Conservation (phyloP, 345 rosid genomes). For the Salix arbutifolia region DNA sequence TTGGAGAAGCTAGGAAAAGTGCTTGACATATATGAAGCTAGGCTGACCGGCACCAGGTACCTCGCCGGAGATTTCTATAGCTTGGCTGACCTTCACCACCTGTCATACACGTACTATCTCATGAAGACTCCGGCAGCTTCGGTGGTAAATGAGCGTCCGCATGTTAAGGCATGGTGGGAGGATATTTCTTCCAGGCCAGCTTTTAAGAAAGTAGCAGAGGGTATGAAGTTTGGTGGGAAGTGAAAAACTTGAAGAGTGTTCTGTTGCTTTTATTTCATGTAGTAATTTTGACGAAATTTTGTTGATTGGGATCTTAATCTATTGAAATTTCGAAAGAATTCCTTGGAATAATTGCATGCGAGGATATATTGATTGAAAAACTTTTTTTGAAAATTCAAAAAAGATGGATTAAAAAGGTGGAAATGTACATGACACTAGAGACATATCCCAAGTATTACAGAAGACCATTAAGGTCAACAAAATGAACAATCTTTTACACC, state of each 20-base stretch:
- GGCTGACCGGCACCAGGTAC: conserved; percentile 50
- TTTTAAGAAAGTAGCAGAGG: conserved; percentile 47
- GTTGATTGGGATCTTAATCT: not conserved
- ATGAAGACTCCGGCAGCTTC: conserved; percentile 56
- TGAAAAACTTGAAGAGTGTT: not conserved
- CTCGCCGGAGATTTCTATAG: conserved; percentile 67
- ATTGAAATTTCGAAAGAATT: not conserved
- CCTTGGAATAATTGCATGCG: too few relatives aligned
- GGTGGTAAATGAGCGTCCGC: conserved; percentile 50
- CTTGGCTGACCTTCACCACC: conserved; percentile 74
- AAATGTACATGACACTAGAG: too few relatives aligned
- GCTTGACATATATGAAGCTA: conserved; percentile 60
- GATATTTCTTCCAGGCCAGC: conserved; percentile 67
- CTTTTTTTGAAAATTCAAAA: too few relatives aligned
- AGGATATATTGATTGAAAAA: too few relatives aligned
- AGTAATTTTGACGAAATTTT: not conserved
- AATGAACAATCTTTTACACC: too few relatives aligned
- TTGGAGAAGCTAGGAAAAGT: conserved; percentile 53
- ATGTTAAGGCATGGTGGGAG: conserved; percentile 85
- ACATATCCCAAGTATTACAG: too few relatives aligned
- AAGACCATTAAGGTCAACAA: too few relatives aligned
- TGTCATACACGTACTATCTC: conserved; percentile 59
- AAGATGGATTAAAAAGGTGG: too few relatives aligned
- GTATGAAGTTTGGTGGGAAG: conserved; percentile 48
- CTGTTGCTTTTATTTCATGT: not conserved